These are phyloP conservation scores for Chalaropsis thielavioides DNA, from an alignment of 2,329 filamentous ascomycete species.

Conservation along the genomic window DNA sequence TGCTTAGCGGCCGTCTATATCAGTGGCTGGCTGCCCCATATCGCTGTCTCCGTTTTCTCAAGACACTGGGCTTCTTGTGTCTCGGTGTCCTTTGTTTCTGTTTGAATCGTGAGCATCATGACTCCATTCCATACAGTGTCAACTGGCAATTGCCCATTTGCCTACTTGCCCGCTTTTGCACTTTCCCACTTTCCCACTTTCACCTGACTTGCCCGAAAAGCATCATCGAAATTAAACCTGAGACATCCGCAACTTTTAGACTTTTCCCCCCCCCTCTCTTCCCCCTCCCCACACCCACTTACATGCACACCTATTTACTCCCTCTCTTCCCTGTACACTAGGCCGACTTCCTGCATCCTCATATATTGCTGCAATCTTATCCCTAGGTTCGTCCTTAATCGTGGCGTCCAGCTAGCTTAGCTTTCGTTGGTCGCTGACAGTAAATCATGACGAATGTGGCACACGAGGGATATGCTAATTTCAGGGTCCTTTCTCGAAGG, in stretches of 20 bases:
- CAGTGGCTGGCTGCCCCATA: not conserved
- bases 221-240: slow-evolving; percentile 2
- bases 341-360: too few species aligned
- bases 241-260: not conserved
- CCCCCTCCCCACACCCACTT: not conserved
- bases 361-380: not conserved
- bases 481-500: not conserved
- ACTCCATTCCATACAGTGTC: not conserved
- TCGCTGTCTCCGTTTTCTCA: slow-evolving; percentile 1
- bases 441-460: not conserved
- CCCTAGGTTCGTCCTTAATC: not conserved
- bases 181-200: not conserved
- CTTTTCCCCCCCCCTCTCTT: not conserved
- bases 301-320: not conserved
- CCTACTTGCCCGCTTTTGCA: too few species aligned
- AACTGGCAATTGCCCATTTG: too few species aligned
- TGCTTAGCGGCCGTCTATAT: not conserved
- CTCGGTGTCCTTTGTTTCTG: not conserved
- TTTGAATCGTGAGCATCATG: not conserved
- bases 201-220: not conserved
- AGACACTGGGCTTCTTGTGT: not conserved
- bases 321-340: not conserved
- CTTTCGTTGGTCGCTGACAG: not conserved
- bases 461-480: not conserved
- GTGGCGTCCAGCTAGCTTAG: not conserved